Conservation (phyloP, 177 flowering plant genomes). For the Telopea speciosissima region DNA sequence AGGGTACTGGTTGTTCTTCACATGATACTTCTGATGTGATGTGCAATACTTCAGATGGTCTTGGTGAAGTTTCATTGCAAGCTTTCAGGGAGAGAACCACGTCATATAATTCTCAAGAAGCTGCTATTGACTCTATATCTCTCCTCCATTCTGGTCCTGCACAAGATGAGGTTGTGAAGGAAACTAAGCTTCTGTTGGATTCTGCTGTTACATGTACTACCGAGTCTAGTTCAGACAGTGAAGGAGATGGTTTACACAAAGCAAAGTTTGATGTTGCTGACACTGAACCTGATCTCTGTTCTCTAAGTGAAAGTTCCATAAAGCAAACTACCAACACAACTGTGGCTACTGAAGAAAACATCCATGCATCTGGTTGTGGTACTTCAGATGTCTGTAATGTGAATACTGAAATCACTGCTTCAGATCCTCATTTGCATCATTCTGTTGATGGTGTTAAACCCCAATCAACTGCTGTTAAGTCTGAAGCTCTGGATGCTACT, state of each 20-base stretch:
- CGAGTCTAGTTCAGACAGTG: constrained; percentile 7
- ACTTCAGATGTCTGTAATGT: constrained; percentile 2
- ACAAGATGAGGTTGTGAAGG: constrained; percentile 4
- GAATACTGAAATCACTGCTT: constrained; percentile 10
- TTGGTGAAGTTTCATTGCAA: constrained; percentile 12
- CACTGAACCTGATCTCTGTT: constrained; percentile 11
- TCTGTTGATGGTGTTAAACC: constrained; percentile 1
- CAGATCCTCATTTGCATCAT: not conserved
- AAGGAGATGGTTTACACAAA: constrained; percentile 6
- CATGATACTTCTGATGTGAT: constrained; percentile 10
- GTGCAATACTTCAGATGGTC: constrained; percentile 19
- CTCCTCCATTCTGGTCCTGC: constrained; percentile 4
- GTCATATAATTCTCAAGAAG: constrained; percentile 11
- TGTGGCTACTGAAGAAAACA: not conserved
- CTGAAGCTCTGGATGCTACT: constrained; percentile 1
- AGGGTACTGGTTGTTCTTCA: constrained; percentile 6
- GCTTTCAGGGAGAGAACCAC: constrained; percentile 6
- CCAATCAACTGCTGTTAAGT: not conserved
- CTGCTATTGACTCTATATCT: constrained; percentile 12
- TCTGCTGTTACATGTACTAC: not conserved
- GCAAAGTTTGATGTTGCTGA: constrained; percentile 14
- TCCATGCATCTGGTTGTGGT: not conserved
- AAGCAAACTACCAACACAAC: not conserved
- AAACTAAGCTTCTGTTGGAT: constrained; percentile 3
- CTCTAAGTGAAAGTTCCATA: constrained; percentile 14